Conservation (phyloP, 345 rosid species). For the Salix suchowensis region DNA sequence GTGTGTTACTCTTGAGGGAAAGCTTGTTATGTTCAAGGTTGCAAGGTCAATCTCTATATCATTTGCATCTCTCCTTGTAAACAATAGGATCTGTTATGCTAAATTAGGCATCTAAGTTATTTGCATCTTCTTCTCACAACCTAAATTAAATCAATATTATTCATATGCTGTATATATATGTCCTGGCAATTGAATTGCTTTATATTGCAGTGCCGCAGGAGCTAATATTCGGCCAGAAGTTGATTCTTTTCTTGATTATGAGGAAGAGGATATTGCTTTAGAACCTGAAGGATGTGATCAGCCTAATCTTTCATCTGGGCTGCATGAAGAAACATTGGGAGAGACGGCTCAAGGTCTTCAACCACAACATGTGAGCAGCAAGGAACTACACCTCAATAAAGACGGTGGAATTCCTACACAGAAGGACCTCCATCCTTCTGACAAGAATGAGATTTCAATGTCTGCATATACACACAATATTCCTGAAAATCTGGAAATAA, state of each 20-base stretch:
- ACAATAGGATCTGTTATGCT: not conserved
- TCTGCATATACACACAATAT: not conserved
- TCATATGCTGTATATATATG: slow-evolving; percentile 4
- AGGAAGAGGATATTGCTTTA: slow-evolving; percentile 44
- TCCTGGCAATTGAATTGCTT: slow-evolving; percentile 9
- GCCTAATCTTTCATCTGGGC: slow-evolving; percentile 31
- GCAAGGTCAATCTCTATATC: slow-evolving; percentile 54
- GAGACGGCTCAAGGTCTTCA: slow-evolving; percentile 16
- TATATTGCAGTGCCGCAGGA: slow-evolving; percentile 47
- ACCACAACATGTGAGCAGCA: slow-evolving; percentile 17
- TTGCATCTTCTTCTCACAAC: not conserved
- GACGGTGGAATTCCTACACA: slow-evolving; percentile 22
- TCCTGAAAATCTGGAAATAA: slow-evolving; percentile 18
- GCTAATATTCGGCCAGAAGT: slow-evolving; percentile 27
- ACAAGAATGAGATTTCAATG: slow-evolving; percentile 16
- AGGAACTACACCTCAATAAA: slow-evolving; percentile 12
- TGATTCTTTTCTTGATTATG: slow-evolving; percentile 42
- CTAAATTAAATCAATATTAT: not conserved
- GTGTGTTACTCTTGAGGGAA: slow-evolving; percentile 90
- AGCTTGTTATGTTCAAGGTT: slow-evolving; percentile 68
- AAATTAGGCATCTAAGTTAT: not conserved
- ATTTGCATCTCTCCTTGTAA: not conserved
- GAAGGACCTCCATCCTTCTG: slow-evolving; percentile 27
- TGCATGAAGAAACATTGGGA: slow-evolving; percentile 25
- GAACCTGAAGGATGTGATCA: slow-evolving; percentile 22